phyloP scores from a whole-genome alignment of 2,329 filamentous ascomycete species.

The Pseudogymnoascus sp. region DNA sequence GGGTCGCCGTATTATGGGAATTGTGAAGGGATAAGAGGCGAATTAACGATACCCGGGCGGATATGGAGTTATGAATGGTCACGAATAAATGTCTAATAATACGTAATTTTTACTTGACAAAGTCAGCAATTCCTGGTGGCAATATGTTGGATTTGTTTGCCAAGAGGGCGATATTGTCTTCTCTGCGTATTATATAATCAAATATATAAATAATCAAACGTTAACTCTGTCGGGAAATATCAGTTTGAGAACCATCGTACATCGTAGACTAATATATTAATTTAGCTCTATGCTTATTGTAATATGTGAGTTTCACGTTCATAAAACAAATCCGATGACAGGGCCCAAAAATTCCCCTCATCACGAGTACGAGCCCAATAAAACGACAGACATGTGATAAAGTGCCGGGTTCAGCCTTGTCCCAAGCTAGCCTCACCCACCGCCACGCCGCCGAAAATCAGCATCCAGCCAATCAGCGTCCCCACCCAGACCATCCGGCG shows the following conservation, averaged over 20 bases:
- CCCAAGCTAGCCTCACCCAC: background rate
- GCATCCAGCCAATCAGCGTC: background rate
- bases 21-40: background rate
- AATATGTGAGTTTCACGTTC: background rate
- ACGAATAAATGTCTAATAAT: background rate
- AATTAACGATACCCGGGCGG: conserved; percentile 3
- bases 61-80: conserved; percentile 1
- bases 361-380: background rate
- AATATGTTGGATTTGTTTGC: background rate
- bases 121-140: background rate
- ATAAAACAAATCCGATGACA: background rate
- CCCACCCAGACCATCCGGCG: background rate
- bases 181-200: background rate
- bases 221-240: background rate
- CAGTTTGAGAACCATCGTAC: background rate
- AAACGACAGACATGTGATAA: background rate
- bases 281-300: background rate
- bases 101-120: background rate
- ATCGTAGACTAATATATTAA: background rate
- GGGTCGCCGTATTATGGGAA: background rate
- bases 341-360: background rate
- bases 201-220: background rate
- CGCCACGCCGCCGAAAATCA: background rate
- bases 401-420: background rate
- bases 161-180: background rate